phyloP scores from a whole-genome alignment of 2,329 filamentous ascomycete species.

The Lachnellula suecica region DNA sequence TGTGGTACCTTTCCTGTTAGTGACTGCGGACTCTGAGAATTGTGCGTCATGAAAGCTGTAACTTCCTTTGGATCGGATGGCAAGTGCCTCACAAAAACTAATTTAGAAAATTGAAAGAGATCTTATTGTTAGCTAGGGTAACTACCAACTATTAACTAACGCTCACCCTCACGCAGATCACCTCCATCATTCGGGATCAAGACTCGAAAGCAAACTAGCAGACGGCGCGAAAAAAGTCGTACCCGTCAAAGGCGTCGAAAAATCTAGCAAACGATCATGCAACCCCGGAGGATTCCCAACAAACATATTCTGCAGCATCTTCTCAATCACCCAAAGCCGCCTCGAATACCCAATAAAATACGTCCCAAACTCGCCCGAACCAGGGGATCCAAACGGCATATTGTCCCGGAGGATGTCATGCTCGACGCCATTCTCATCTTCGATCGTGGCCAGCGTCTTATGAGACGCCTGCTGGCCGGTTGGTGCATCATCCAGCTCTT shows the following conservation, averaged over 20 bases:
- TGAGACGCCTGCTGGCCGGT: conserved; percentile 47
- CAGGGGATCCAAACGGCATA: conserved; percentile 59
- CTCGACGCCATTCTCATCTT: conserved; percentile 49
- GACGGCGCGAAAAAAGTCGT: conserved; percentile 53
- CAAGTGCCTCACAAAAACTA: too few relatives aligned
- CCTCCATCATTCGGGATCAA: conserved; percentile 14
- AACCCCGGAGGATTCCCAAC: conserved; percentile 50
- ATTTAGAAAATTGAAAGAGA: too few relatives aligned
- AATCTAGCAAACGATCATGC: conserved; percentile 56
- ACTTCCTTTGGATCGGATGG: too few relatives aligned
- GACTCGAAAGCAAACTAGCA: conserved; percentile 34
- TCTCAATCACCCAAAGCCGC: conserved; percentile 55
- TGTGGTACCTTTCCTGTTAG: too few relatives aligned
- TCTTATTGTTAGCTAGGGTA: too few relatives aligned
- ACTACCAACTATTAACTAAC: too few relatives aligned
- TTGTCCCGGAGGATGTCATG: conserved; percentile 56
- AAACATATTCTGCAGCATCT: conserved; percentile 59
- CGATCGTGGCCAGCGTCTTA: conserved; percentile 54
- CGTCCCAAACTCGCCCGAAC: conserved; percentile 50
- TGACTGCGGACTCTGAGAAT: too few relatives aligned
- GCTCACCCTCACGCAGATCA: too few relatives aligned
- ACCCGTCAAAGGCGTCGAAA: conserved; percentile 51
- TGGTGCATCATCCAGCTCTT: conserved; percentile 53
- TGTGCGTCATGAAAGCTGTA: too few relatives aligned
- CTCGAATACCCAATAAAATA: conserved; percentile 58